Conservation (phyloP, 176 grass and related monocot genomes). For the Eragrostis nindensis region DNA sequence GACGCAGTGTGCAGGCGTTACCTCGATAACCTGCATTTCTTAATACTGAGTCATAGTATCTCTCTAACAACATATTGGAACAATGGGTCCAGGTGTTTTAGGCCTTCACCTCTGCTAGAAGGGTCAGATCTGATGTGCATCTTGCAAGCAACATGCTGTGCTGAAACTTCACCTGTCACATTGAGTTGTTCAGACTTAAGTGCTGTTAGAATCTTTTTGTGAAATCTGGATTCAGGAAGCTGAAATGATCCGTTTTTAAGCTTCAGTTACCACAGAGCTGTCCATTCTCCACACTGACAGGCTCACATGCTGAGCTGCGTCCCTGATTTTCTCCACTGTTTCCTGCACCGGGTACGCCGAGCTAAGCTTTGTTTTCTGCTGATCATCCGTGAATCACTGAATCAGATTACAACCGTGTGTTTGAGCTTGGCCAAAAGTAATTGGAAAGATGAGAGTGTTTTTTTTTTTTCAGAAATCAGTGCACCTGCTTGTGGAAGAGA, state of each 20-base stretch:
- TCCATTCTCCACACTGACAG: slow-evolving; percentile 54
- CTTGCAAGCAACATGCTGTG: slow-evolving; percentile 46
- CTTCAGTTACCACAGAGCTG: slow-evolving; percentile 51
- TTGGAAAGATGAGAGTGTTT: neutral
- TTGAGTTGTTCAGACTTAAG: neutral
- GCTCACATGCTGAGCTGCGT: slow-evolving; percentile 53
- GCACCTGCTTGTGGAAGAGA: slow-evolving; percentile 75
- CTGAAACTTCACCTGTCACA: slow-evolving; percentile 67
- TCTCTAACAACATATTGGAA: neutral
- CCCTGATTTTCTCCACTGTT: slow-evolving; percentile 67
- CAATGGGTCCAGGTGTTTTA: neutral
- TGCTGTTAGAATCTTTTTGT: neutral
- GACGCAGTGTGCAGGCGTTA: slow-evolving; percentile 56
- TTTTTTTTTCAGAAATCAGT: neutral
- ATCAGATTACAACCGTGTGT: neutral
- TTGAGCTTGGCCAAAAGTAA: neutral
- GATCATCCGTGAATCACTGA: neutral
- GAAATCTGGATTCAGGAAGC: neutral
- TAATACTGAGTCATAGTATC: neutral
- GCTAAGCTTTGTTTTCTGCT: slow-evolving; percentile 71
- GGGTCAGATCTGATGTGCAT: slow-evolving; percentile 53
- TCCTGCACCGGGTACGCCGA: slow-evolving; percentile 58
- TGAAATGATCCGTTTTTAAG: neutral
- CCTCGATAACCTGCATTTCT: slow-evolving; percentile 62
- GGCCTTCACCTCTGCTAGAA: slow-evolving; percentile 61